Percentiles rank a stretch among this genome's conserved stretches.
These are phyloP conservation scores for Trichoderma oligosporum DNA, from an alignment of 2,329 filamentous ascomycete genomes.

Conservation along the genomic window DNA sequence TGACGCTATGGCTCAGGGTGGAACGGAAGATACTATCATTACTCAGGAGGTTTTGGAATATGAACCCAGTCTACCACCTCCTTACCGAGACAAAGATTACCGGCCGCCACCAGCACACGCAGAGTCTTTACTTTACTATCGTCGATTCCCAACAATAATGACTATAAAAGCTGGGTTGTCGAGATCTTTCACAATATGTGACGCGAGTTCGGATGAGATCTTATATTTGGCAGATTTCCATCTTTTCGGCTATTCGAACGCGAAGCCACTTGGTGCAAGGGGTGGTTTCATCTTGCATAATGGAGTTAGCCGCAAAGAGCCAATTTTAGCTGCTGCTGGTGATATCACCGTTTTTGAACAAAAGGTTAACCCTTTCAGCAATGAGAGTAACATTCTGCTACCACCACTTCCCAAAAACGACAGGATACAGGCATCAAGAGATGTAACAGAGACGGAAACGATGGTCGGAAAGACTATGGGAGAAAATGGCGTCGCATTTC, in stretches of 20 bases:
- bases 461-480: neutral
- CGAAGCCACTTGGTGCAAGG: neutral
- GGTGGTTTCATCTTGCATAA: neutral
- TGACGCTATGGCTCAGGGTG: neutral
- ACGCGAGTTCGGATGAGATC: neutral
- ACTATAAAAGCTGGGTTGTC: neutral
- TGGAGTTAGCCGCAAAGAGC: neutral
- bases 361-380: neutral
- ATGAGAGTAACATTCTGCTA: neutral
- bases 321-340: neutral
- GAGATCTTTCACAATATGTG: neutral
- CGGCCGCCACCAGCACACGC: neutral
- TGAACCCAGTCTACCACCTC: neutral
- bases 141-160: neutral
- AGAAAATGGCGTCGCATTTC: neutral
- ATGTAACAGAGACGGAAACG: neutral
- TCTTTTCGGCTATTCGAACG: neutral
- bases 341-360: neutral
- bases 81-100: neutral
- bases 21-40: too few relatives aligned
- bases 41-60: neutral
- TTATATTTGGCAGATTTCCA: neutral
- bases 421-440: neutral
- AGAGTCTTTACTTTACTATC: neutral
- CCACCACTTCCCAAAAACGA: neutral